Evolutionary conservation across 176 grass and related monocot genomes (phyloP), one percentile per base, ranked within the genome.

Genomic region (Thinopyrum elongatum): DNA sequence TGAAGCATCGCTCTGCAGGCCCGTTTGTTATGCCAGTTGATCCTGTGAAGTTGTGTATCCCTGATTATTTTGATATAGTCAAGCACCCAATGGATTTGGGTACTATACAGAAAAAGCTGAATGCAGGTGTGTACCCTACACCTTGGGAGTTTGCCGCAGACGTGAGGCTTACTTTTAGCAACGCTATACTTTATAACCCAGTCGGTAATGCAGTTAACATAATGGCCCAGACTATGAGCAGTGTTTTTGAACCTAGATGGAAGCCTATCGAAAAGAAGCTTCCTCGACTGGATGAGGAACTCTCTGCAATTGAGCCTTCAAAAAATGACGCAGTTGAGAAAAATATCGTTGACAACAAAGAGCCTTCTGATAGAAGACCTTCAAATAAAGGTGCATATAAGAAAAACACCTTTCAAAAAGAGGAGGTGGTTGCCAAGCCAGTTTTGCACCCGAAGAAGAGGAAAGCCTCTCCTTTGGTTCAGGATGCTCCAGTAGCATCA

Each of bases 11-110:
- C 1, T 80, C 87, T 78, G 76, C 84, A 74, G 26, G 38, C 62
- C 92, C 95, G 3, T 99, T 99, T 71, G 89, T 96, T 85, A 85
- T 15, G 0, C 97, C 97, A 25, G 97, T 99, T 30, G 97, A 99
- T 85, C 85, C 84, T 68, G 90, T 90, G 23, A 91, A 93, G 78
- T 62, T 93, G n/a, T 91, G 91, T 46, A 77, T 99, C 80, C 97
- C 97, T 63, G 97, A 99, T 91, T 99, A 99, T 88, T 94, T 91
- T 64, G 78, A 89, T 67, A 88, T 96, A 75, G 83, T 99, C 76
- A 93, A 96, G 83, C 70, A 89, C 46, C 97, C 97, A 28, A 99
- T 99, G 97, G 97, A 99, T 86, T 86, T 99, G 70, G 92, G 97
- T n/a, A 96, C 97, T 3, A 61, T 99, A 27, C 88, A 93, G 80